Percentiles rank a stretch among this genome's conserved stretches.
phyloP scores from a whole-genome alignment of 768 basidiomycete genomes.

The Coprinellus micaceus region DNA sequence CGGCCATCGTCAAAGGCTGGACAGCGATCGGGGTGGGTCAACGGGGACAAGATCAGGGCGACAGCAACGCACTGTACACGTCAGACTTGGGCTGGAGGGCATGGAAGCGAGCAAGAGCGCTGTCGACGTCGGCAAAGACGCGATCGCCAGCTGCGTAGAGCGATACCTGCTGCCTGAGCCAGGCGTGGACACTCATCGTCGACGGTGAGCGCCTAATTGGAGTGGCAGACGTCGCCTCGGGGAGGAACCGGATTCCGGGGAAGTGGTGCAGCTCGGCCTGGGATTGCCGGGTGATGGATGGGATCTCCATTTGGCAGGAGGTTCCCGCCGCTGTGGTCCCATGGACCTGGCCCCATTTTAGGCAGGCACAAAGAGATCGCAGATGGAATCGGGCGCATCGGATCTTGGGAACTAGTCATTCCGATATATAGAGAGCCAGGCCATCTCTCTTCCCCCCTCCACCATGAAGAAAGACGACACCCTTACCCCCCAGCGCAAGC shows the following conservation, averaged over 20 bases:
- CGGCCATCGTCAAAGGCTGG: slow-evolving; percentile 95
- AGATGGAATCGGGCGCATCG: too few species aligned
- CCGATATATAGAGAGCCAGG: slow-evolving; percentile 16
- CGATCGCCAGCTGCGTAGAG: slow-evolving; percentile 54
- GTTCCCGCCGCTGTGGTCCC: too few species aligned
- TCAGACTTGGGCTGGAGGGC: slow-evolving; percentile 77
- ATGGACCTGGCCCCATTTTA: too few species aligned
- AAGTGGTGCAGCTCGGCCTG: too few species aligned
- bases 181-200: slow-evolving; percentile 40
- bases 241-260: neutral
- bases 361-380: too few species aligned
- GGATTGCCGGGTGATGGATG: too few species aligned
- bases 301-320: too few species aligned
- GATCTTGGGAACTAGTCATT: slow-evolving; percentile 41
- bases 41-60: slow-evolving; percentile 5
- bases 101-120: slow-evolving; percentile 48
- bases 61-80: slow-evolving; percentile 56
- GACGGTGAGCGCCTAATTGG: too few species aligned
- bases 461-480: slow-evolving; percentile 35
- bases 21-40: slow-evolving; percentile 13
- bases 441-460: too few species aligned
- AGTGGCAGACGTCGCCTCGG: too few species aligned
- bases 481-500: slow-evolving; percentile 76
- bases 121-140: slow-evolving; percentile 62
- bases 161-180: slow-evolving; percentile 64